Percentiles rank a stretch among this genome's conserved stretches.
Conservation (phyloP, 2,329 filamentous ascomycete genomes). For the Aspergillus fischeri region DNA sequence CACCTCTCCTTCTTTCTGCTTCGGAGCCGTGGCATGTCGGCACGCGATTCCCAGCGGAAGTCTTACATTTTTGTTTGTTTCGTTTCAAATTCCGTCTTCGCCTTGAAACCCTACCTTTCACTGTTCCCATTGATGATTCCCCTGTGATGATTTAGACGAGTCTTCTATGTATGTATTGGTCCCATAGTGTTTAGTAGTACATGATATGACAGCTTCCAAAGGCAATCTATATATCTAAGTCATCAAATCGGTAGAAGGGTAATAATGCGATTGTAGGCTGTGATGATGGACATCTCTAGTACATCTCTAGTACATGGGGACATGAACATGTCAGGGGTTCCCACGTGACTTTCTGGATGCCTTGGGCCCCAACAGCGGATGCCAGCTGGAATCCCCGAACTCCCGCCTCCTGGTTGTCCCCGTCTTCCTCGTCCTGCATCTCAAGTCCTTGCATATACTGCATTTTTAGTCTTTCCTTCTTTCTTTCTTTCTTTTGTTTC, state of each 20-base stretch:
- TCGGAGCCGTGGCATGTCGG: not conserved
- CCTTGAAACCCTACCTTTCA: not conserved
- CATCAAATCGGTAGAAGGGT: not conserved
- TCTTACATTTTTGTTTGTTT: not conserved
- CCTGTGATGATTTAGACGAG: constrained; percentile 19
- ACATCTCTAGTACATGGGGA: no score
- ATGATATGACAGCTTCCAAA: not conserved
- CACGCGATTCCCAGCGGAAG: not conserved
- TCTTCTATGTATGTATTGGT: constrained; percentile 20
- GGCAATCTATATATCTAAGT: not conserved
- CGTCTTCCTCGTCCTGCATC: constrained; percentile 3
- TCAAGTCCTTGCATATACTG: not conserved
- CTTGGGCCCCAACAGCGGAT: constrained; percentile 17
- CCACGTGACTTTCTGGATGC: constrained; percentile 26
- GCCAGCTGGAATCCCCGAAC: constrained; percentile 23
- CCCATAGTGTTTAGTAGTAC: constrained; percentile 10
- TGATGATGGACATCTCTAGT: no score
- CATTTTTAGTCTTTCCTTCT: constrained; percentile 7
- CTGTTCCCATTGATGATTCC: not conserved
- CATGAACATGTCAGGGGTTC: constrained; percentile 22
- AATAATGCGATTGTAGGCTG: not conserved
- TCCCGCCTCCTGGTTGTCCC: constrained; percentile 14
- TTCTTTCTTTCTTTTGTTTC: constrained; percentile 1
- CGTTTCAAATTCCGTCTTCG: not conserved
- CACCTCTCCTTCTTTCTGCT: not conserved